Percentiles rank a stretch among this genome's conserved stretches.
These are phyloP conservation scores for Aureobasidium sp. DNA, from an alignment of 2,329 filamentous ascomycete species.

Conservation along the genomic window DNA sequence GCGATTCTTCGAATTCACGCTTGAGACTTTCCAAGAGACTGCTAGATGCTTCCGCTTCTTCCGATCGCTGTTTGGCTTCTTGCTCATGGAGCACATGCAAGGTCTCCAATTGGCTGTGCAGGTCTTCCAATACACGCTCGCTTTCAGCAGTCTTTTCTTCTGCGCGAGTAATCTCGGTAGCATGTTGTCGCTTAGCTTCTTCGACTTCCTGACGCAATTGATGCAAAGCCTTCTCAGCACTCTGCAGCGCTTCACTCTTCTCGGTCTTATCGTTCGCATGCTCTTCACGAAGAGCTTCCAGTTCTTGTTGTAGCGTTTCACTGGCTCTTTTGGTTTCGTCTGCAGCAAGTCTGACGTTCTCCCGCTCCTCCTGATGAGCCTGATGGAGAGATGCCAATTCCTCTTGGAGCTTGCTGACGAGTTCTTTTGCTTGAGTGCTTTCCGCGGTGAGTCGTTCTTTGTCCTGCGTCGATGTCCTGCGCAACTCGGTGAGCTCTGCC, in stretches of 20 bases:
- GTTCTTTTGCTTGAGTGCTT: constrained; percentile 3
- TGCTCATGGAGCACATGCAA: background rate
- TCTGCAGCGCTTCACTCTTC: background rate
- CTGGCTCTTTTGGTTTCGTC: constrained; percentile 15
- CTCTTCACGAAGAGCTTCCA: constrained; percentile 4
- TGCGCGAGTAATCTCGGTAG: background rate
- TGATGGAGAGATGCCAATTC: constrained; percentile 8
- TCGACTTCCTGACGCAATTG: constrained; percentile 1
- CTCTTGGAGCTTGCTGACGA: constrained; percentile 14
- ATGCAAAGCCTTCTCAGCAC: background rate
- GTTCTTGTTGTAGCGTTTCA: constrained; percentile 12
- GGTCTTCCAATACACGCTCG: background rate
- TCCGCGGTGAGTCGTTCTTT: constrained; percentile 11
- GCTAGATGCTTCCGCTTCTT: constrained; percentile 4
- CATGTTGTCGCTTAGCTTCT: background rate
- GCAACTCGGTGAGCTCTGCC: background rate
- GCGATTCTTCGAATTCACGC: constrained; percentile 16
- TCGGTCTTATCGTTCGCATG: constrained; percentile 1
- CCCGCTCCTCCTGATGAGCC: background rate
- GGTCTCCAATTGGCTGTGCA: constrained; percentile 4
- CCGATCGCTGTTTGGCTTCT: constrained; percentile 4
- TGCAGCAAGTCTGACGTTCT: background rate
- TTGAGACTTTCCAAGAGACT: constrained; percentile 15
- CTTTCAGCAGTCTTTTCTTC: constrained; percentile 2
- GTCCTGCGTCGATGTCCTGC: constrained; percentile 8